Evolutionary conservation across 352 stramenopile species (phyloP).

Genomic region (Phytopythium chamaehyphon): DNA sequence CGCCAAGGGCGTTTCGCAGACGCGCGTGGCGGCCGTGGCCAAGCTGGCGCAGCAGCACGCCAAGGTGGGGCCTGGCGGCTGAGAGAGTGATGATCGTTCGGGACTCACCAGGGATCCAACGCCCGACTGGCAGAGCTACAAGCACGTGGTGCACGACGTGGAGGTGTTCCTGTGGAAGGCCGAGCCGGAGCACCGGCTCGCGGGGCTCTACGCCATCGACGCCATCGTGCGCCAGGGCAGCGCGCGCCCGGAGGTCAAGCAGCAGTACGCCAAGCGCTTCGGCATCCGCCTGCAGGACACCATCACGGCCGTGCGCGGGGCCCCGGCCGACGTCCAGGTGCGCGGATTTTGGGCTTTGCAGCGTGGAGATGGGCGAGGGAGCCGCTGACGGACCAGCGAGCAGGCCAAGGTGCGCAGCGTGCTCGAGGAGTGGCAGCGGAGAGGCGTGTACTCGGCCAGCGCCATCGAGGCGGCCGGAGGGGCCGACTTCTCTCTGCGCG

Average conservation of each 20-base stretch:
- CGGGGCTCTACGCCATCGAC: constrained; percentile 79
- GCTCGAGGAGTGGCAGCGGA: constrained; percentile 75
- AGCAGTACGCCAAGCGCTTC: constrained; percentile 78
- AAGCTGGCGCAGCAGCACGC: constrained; percentile 63
- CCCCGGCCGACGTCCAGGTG: constrained; percentile 60
- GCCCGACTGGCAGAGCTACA: constrained; percentile 61
- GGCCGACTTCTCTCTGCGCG: constrained; percentile 12
- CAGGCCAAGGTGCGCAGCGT: constrained; percentile 62
- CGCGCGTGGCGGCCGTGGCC: constrained; percentile 63
- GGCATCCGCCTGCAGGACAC: constrained; percentile 67
- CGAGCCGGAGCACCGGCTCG: constrained; percentile 71
- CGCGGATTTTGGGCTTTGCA: background rate
- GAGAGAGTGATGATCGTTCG: background rate
- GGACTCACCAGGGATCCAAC: background rate
- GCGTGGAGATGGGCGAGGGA: background rate
- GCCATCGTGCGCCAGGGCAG: constrained; percentile 75
- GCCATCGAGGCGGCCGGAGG: constrained; percentile 68
- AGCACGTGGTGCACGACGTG: constrained; percentile 84
- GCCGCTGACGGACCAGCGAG: too few species aligned
- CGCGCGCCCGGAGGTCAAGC: constrained; percentile 32
- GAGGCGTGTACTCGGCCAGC: constrained; percentile 57
- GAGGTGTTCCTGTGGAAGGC: constrained; percentile 84
- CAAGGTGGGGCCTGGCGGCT: constrained; percentile 65
- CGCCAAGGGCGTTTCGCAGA: constrained; percentile 80
- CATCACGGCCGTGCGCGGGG: constrained; percentile 66